Evolutionary conservation across 2,329 filamentous ascomycete genomes (phyloP), one percentile per base, ranked within the genome.

Genomic region (Diaporthe sp.): DNA sequence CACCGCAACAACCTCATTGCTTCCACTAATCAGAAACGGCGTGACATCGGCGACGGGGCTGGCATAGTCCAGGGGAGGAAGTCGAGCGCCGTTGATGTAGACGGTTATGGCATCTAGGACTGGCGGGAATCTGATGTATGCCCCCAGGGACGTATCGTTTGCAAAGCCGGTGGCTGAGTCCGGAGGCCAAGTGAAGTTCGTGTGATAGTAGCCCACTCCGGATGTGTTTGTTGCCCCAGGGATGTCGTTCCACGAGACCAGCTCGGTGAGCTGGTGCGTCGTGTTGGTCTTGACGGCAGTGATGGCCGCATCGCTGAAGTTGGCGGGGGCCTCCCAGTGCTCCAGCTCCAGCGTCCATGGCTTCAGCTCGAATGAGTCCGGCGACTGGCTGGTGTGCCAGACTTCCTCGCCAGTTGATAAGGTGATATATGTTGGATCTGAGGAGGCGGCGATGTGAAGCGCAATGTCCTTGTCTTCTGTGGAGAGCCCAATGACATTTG

Each of bases 111-210:
- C 53, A 22, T 74, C 55, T 10, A 74, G 22, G 25, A 71, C 39
- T 9, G 53, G 44, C 17, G 55, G 62, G 9, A 74, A 58, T 13
- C 51, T 39, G 3, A 74, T n/a, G 17, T 71, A 44, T 3, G 73
- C 73, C 7, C 73, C 73, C 1, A 68, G 60, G 1, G 34, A n/a
- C 1, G 65, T 55, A 6, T 4, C 1, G 4, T n/a, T 55, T 13
- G 19, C 17, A 3, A 17, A 37, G 42, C 7, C 37, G 12, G 37
- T 39, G 19, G 39, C 13, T n/a, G 55, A 22, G 0, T 19, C 15
- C 15, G 60, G 73, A 19, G 46, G 73, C 73, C 73, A 74, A 2
- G 53, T 55, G 55, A 74, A 74, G 4, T 39, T 74, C 8, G 73
- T 71, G 31, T 71, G 25, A 17, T 74, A 71, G 34, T 74, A 74